Evolutionary conservation across 2,329 filamentous ascomycete genomes (phyloP).

Genomic region (Talaromyces sp.): DNA sequence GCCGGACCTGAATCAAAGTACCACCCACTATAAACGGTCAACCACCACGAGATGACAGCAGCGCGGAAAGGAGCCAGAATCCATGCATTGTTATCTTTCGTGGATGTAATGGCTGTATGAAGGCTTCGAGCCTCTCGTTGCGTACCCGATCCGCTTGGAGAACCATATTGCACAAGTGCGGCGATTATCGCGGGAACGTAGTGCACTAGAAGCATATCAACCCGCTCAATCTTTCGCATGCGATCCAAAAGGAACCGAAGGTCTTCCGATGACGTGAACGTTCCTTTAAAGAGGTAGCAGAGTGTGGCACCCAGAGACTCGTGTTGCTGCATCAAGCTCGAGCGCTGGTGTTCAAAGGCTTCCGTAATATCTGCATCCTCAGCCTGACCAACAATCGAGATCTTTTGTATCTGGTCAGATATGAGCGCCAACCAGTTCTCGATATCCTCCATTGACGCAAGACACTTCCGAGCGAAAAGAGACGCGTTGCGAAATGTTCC

Average conservation of each 20-base stretch:
- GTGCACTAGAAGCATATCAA: constrained; percentile 73
- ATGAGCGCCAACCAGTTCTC: constrained; percentile 73
- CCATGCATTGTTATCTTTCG: constrained; percentile 68
- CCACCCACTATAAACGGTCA: constrained; percentile 88
- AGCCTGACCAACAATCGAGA: constrained; percentile 68
- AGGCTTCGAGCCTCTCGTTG: constrained; percentile 68
- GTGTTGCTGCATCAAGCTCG: constrained; percentile 82
- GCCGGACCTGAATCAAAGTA: constrained; percentile 71
- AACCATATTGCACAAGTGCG: constrained; percentile 74
- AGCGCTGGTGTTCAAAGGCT: constrained; percentile 73
- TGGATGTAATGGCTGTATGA: constrained; percentile 64
- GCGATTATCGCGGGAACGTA: constrained; percentile 75
- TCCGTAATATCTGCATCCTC: constrained; percentile 66
- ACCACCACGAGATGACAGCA: constrained; percentile 78
- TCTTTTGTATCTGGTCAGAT: constrained; percentile 70
- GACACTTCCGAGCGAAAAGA: constrained; percentile 69
- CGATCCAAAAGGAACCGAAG: constrained; percentile 68
- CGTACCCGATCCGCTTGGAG: constrained; percentile 66
- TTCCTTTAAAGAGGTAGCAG: constrained; percentile 71
- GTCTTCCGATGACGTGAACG: constrained; percentile 67
- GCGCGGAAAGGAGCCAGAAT: constrained; percentile 72
- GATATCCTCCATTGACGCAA: constrained; percentile 71
- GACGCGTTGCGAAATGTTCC: constrained; percentile 50
- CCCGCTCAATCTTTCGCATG: constrained; percentile 69
- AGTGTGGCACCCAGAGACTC: constrained; percentile 81